Conservation (phyloP, 306 rosid species). For the Sophora flavescens region DNA sequence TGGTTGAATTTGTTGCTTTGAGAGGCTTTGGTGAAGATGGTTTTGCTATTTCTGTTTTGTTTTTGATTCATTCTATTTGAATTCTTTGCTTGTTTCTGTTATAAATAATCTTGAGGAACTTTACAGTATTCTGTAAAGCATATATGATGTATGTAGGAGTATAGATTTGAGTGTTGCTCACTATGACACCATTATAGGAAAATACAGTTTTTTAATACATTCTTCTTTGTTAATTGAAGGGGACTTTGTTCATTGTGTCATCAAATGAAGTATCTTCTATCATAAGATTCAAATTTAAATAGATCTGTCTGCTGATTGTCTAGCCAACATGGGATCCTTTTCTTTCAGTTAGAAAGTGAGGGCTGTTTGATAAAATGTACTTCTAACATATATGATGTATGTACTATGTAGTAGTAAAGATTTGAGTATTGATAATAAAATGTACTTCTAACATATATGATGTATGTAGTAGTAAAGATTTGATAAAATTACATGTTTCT, state of each 20-base stretch:
- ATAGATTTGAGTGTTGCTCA: slow-evolving; percentile 23
- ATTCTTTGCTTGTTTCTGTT: neutral
- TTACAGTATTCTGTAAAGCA: slow-evolving; percentile 44
- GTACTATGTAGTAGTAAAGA: too few species aligned
- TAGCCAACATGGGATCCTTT: neutral
- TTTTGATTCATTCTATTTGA: slow-evolving; percentile 30
- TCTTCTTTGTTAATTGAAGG: neutral
- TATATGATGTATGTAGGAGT: slow-evolving; percentile 33
- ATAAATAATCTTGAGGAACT: neutral
- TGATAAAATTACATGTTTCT: neutral
- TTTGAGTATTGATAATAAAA: too few species aligned
- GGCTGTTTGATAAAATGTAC: too few species aligned
- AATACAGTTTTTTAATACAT: slow-evolving; percentile 28
- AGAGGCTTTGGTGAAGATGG: slow-evolving; percentile 35
- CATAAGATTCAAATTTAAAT: slow-evolving; percentile 3
- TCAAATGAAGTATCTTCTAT: neutral
- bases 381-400: too few species aligned
- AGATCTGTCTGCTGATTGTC: neutral
- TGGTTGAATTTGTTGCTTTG: slow-evolving; percentile 34
- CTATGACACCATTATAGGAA: slow-evolving; percentile 29
- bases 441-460: too few species aligned
- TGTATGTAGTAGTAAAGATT: too few species aligned
- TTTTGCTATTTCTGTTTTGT: neutral
- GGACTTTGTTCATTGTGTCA: slow-evolving; percentile 8
- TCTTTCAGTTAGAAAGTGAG: too few species aligned